Conservation (phyloP, 345 rosid genomes). For the Crucihimalaya himalaica region DNA sequence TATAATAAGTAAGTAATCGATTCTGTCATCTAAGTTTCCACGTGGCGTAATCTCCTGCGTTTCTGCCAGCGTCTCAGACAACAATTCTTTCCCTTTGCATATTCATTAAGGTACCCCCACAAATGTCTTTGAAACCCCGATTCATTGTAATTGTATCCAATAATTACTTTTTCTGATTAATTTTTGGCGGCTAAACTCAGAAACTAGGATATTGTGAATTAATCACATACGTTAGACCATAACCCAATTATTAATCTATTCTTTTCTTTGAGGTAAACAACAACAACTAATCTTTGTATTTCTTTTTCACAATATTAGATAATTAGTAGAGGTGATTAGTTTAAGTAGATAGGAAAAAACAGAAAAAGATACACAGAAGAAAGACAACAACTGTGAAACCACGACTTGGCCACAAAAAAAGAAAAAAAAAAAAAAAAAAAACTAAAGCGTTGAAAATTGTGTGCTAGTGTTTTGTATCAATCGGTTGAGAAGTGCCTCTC, state of each 20-base stretch:
- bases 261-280: constrained; percentile 25
- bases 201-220: constrained; percentile 36
- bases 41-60: constrained; percentile 33
- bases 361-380: constrained; percentile 1
- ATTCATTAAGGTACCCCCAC: constrained; percentile 35
- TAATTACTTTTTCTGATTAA: neutral
- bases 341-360: constrained; percentile 40
- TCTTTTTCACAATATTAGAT: neutral
- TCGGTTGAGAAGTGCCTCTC: constrained; percentile 76
- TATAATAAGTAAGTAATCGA: neutral
- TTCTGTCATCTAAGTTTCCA: constrained; percentile 18
- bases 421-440: neutral
- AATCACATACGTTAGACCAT: constrained; percentile 40
- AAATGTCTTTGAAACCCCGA: constrained; percentile 1
- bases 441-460: constrained; percentile 56
- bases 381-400: constrained; percentile 39
- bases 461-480: constrained; percentile 41
- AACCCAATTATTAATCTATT: constrained; percentile 13
- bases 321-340: constrained; percentile 31
- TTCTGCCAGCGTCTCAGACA: constrained; percentile 40
- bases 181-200: constrained; percentile 27
- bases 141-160: neutral
- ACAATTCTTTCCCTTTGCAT: constrained; percentile 26
- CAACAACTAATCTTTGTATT: constrained; percentile 26
- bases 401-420: constrained; percentile 35